phyloP scores from a whole-genome alignment of 371 early-diverging fungal genomes.

The Mucor irregularis region DNA sequence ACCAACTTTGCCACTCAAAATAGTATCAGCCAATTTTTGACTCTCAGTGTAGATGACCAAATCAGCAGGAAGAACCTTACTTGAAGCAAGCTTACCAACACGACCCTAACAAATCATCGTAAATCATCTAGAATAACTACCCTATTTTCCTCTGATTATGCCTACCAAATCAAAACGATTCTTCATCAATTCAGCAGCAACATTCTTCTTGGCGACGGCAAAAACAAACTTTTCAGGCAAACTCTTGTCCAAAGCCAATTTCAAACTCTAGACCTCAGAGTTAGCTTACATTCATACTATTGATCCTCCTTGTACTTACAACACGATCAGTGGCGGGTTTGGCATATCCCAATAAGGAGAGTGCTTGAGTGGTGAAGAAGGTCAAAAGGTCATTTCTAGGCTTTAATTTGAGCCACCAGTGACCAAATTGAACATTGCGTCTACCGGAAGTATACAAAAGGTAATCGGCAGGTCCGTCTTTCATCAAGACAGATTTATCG shows the following conservation, averaged over 20 bases:
- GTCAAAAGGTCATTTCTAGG: constrained; percentile 47
- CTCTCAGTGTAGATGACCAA: constrained; percentile 40
- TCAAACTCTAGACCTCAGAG: constrained; percentile 9
- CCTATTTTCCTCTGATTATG: neutral
- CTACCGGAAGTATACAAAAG: constrained; percentile 76
- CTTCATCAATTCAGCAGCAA: constrained; percentile 50
- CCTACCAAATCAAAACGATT: constrained; percentile 69
- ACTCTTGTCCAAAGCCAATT: constrained; percentile 44
- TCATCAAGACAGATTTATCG: constrained; percentile 44
- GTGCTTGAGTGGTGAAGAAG: constrained; percentile 20
- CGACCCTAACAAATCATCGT: constrained; percentile 2
- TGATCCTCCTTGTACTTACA: constrained; percentile 20
- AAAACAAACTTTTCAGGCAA: constrained; percentile 61
- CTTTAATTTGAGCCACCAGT: constrained; percentile 66
- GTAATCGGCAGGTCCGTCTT: constrained; percentile 74
- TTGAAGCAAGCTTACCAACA: constrained; percentile 25
- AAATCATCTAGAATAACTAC: neutral
- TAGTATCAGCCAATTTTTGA: constrained; percentile 41
- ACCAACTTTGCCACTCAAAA: constrained; percentile 37
- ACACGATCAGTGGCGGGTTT: constrained; percentile 34
- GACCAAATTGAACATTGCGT: constrained; percentile 64
- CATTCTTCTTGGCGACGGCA: constrained; percentile 60
- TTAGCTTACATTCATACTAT: neutral
- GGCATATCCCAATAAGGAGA: constrained; percentile 23
- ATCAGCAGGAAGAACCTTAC: constrained; percentile 21